Conservation (phyloP, 2,329 filamentous ascomycete species). For the Bretziella fagacearum region DNA sequence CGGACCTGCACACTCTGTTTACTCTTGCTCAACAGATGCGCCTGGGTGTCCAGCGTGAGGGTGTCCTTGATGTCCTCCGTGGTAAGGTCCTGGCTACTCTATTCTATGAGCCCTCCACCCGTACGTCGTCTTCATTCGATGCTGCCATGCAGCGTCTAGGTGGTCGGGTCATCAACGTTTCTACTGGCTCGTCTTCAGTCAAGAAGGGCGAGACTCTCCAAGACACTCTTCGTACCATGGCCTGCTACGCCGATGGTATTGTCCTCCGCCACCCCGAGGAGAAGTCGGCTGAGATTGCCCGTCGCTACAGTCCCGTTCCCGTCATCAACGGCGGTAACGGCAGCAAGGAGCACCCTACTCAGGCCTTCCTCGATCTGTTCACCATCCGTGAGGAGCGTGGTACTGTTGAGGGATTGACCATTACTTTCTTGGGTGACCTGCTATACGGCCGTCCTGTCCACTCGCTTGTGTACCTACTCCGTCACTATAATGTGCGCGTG, state of each 20-base stretch:
- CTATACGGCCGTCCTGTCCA: slow-evolving; percentile 89
- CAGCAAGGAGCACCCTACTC: slow-evolving; percentile 87
- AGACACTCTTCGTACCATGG: slow-evolving; percentile 84
- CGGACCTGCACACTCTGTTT: slow-evolving; percentile 84
- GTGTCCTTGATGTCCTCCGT: slow-evolving; percentile 71
- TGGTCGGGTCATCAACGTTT: slow-evolving; percentile 65
- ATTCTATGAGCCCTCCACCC: slow-evolving; percentile 95
- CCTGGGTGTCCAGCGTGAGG: slow-evolving; percentile 79
- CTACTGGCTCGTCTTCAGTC: slow-evolving; percentile 71
- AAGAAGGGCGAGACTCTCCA: slow-evolving; percentile 89
- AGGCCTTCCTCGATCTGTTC: slow-evolving; percentile 94
- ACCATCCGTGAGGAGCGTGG: slow-evolving; percentile 96
- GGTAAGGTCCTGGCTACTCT: slow-evolving; percentile 77
- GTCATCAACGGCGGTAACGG: slow-evolving; percentile 97
- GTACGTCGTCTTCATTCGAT: slow-evolving; percentile 91
- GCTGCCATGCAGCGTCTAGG: slow-evolving; percentile 97
- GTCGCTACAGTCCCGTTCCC: slow-evolving; percentile 75
- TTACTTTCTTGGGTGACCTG: slow-evolving; percentile 90
- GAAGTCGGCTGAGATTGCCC: slow-evolving; percentile 61
- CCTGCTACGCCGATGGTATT: slow-evolving; percentile 85
- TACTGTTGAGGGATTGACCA: slow-evolving; percentile 84
- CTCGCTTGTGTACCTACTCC: slow-evolving; percentile 82
- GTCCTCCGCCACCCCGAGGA: slow-evolving; percentile 89
- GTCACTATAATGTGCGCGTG: slow-evolving; percentile 86
- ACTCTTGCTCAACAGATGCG: slow-evolving; percentile 97